phyloP scores from a whole-genome alignment of 2,329 filamentous ascomycete genomes.

The Stenocarpella maydis region DNA sequence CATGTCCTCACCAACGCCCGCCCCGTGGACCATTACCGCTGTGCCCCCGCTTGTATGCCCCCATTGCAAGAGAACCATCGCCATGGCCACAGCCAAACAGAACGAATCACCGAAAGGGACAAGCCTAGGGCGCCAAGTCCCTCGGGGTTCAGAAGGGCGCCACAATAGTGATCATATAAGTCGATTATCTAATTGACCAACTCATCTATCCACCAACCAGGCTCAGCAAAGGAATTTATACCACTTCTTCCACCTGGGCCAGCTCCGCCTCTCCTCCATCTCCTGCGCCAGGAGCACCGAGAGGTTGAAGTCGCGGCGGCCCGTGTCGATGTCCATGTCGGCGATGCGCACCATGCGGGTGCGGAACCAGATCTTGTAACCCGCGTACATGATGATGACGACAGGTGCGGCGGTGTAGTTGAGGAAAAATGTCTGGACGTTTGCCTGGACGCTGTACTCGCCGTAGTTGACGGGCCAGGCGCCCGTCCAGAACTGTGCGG shows the following conservation, averaged over 20 bases:
- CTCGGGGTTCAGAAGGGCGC: too few species aligned
- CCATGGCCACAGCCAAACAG: too few species aligned
- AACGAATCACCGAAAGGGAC: too few species aligned
- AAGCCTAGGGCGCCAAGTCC: too few species aligned
- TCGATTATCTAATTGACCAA: neutral
- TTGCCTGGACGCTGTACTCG: constrained; percentile 50
- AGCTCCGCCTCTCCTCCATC: constrained; percentile 72
- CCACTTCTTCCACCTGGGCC: constrained; percentile 79
- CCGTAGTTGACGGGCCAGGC: constrained; percentile 74
- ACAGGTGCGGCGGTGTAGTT: constrained; percentile 76
- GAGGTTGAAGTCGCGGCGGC: constrained; percentile 84
- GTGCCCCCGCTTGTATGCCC: neutral
- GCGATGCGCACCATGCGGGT: constrained; percentile 72
- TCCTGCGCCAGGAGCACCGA: constrained; percentile 82
- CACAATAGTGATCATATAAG: neutral
- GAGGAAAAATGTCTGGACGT: constrained; percentile 75
- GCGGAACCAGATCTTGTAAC: constrained; percentile 78
- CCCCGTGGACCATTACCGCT: neutral
- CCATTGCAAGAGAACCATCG: too few species aligned
- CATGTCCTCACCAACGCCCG: neutral
- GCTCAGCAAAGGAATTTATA: constrained; percentile 78
- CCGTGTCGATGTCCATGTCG: constrained; percentile 89
- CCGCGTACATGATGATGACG: constrained; percentile 71
- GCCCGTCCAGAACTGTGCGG: constrained; percentile 89
- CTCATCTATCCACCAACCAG: too few species aligned